phyloP scores from a whole-genome alignment of 2,329 filamentous ascomycete species.

The Juglanconis juglandina region DNA sequence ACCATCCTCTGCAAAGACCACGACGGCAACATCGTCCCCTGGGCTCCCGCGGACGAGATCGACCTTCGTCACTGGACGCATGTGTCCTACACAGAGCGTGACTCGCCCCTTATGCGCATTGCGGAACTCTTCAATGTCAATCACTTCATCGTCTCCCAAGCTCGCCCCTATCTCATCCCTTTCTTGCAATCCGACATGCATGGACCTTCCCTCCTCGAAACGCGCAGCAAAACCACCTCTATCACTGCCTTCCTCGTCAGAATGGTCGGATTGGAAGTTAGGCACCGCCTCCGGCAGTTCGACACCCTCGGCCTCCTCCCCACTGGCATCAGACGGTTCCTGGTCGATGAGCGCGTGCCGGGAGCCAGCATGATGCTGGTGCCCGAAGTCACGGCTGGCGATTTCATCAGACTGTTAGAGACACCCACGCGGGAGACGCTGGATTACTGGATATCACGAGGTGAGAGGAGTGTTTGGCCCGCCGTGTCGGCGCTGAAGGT shows the following conservation, averaged over 20 bases:
- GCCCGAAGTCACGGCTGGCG: constrained; percentile 68
- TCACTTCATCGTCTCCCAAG: constrained; percentile 92
- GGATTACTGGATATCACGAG: constrained; percentile 79
- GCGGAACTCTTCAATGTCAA: constrained; percentile 88
- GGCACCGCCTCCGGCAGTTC: constrained; percentile 77
- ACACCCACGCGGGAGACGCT: constrained; percentile 73
- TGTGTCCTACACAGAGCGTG: constrained; percentile 62
- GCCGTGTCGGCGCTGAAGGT: constrained; percentile 78
- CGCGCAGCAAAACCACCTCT: constrained; percentile 55
- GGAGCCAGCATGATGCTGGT: constrained; percentile 77
- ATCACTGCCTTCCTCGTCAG: constrained; percentile 58
- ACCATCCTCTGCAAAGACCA: constrained; percentile 75
- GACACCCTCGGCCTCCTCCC: constrained; percentile 75
- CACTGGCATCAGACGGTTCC: constrained; percentile 64
- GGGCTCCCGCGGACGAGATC: constrained; percentile 60
- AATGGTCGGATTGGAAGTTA: constrained; percentile 71
- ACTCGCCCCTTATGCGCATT: constrained; percentile 64
- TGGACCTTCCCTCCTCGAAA: constrained; percentile 62
- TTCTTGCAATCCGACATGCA: constrained; percentile 80
- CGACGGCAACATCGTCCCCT: constrained; percentile 68
- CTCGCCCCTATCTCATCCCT: constrained; percentile 82
- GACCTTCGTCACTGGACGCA: constrained; percentile 68
- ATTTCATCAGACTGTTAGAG: constrained; percentile 78
- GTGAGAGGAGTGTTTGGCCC: constrained; percentile 88
- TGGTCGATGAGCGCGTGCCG: constrained; percentile 79